Conservation (phyloP, 352 stramenopile genomes). For the Phytophthora quininea region DNA sequence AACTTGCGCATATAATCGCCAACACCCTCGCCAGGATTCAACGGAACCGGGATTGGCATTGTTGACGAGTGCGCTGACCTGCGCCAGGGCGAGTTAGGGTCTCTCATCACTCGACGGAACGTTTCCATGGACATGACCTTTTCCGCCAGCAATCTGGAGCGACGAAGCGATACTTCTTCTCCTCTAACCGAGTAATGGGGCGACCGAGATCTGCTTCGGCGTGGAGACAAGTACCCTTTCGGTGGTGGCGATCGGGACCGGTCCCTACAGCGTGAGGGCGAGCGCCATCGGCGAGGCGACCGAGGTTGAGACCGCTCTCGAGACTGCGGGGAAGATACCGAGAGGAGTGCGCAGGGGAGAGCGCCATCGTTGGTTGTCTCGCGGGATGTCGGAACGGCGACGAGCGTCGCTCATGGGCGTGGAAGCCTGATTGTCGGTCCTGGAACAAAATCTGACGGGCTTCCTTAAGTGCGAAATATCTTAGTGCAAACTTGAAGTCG, state of each 20-base stretch:
- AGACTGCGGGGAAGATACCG: constrained; percentile 8
- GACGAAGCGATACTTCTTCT: constrained; percentile 5
- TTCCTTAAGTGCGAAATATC: constrained; percentile 22
- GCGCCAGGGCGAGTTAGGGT: constrained; percentile 14
- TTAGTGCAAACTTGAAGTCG: not conserved
- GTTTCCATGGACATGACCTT: constrained; percentile 27
- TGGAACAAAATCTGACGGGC: not conserved
- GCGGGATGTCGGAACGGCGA: constrained; percentile 11
- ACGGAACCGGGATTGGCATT: constrained; percentile 26
- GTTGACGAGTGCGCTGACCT: not conserved
- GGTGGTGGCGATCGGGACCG: constrained; percentile 17
- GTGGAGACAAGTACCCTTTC: constrained; percentile 9
- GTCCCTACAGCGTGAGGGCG: constrained; percentile 8
- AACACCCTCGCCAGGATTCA: constrained; percentile 7
- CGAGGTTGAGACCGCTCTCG: constrained; percentile 3
- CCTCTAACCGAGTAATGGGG: constrained; percentile 10
- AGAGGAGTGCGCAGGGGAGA: constrained; percentile 3
- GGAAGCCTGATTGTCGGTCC: not conserved
- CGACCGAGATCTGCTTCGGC: constrained; percentile 19
- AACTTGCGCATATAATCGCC: constrained; percentile 35
- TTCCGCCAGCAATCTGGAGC: constrained; percentile 14
- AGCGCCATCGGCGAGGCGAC: constrained; percentile 16
- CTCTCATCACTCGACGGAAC: constrained; percentile 9
- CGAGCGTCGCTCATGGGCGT: constrained; percentile 15
- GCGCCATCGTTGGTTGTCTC: constrained; percentile 6